A percentile compares a stretch with the other conserved stretches of the same genome.
These are phyloP conservation scores for Suhomyces coccinellae DNA, from an alignment of 1,139 yeast species.

Conservation along the genomic window DNA sequence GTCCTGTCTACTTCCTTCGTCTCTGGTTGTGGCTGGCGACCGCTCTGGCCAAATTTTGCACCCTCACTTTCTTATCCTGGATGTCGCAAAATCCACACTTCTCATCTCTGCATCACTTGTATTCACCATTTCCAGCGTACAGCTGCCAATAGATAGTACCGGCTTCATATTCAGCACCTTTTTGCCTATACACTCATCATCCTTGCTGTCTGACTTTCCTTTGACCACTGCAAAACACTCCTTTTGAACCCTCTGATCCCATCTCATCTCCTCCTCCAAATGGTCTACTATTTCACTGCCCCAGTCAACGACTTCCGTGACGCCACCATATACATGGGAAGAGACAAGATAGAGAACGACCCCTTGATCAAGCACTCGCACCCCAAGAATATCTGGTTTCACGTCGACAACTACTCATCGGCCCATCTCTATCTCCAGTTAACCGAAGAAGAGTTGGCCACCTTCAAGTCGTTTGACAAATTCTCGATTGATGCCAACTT, in stretches of 20 bases:
- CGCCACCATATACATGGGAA: conserved; percentile 64
- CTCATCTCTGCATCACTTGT: too few relatives aligned
- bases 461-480: conserved; percentile 29
- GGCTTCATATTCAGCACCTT: too few relatives aligned
- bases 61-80: too few relatives aligned
- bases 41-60: too few relatives aligned
- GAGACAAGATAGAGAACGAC: conserved; percentile 76
- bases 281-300: conserved; percentile 63
- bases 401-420: conserved; percentile 75
- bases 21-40: too few relatives aligned
- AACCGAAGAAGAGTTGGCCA: conserved; percentile 37
- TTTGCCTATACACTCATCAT: too few relatives aligned
- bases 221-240: too few relatives aligned
- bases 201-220: too few relatives aligned
- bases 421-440: conserved; percentile 79
- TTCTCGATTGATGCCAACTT: conserved; percentile 52
- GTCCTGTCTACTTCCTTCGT: too few relatives aligned
- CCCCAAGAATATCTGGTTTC: conserved; percentile 79
- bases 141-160: too few relatives aligned
- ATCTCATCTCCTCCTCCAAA: conserved; percentile 17
- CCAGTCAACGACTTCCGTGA: conserved; percentile 22
- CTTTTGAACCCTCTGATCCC: not conserved
- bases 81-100: too few relatives aligned
- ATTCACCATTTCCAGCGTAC: too few relatives aligned
- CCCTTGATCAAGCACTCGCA: conserved; percentile 68